Conservation (phyloP, 441 rosid genomes). For the Croton setiger region DNA sequence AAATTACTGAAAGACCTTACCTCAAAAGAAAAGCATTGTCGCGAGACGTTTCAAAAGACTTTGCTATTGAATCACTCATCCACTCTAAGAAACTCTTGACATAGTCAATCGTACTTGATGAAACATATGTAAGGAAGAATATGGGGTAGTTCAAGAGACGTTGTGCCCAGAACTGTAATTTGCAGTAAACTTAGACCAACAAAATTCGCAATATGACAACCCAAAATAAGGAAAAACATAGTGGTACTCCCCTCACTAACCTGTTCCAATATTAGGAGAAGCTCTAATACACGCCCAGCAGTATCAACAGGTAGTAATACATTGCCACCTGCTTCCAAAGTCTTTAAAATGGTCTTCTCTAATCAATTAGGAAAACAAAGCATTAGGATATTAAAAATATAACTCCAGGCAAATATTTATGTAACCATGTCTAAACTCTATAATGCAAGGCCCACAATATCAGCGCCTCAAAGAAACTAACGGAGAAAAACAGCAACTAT, state of each 20-base stretch:
- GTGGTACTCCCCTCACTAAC: conserved; percentile 31
- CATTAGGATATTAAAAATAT: conserved; percentile 15
- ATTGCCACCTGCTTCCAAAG: conserved; percentile 80
- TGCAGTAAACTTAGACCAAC: conserved; percentile 28
- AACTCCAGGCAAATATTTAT: conserved; percentile 7
- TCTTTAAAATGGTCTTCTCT: conserved; percentile 60
- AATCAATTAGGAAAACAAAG: conserved; percentile 9
- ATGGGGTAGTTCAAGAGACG: conserved; percentile 69
- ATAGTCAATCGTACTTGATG: conserved; percentile 95
- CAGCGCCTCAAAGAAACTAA: background rate
- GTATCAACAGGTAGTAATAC: conserved; percentile 91
- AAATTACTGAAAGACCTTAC: conserved; percentile 35
- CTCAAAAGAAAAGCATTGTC: conserved; percentile 92
- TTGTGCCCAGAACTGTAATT: conserved; percentile 67
- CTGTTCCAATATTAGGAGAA: conserved; percentile 85
- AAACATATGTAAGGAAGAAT: conserved; percentile 80
- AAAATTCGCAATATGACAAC: conserved; percentile 15
- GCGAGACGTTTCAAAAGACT: conserved; percentile 95
- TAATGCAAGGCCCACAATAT: conserved; percentile 6
- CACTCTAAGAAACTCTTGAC: conserved; percentile 98
- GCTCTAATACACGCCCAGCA: conserved; percentile 90
- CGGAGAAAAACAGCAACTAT: background rate
- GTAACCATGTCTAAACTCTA: background rate
- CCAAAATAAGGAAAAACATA: conserved; percentile 8
- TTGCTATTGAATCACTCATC: conserved; percentile 97